These are phyloP conservation scores for Onygena corvina DNA, from an alignment of 2,329 filamentous ascomycete species.

Conservation along the genomic window DNA sequence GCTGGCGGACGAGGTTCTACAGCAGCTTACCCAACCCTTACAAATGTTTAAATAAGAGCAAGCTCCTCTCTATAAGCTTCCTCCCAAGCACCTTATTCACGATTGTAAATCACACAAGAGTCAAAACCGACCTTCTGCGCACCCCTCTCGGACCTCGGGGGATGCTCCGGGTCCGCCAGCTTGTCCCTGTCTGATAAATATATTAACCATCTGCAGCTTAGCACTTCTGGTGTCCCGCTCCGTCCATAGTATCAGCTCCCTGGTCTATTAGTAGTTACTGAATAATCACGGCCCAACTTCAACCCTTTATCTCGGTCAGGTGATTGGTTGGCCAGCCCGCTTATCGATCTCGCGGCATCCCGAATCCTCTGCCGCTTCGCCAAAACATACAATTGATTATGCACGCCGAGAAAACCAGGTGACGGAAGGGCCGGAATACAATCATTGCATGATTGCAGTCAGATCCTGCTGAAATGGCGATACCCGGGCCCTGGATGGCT, in stretches of 20 bases:
- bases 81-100: not conserved
- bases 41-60: not conserved
- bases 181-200: no score
- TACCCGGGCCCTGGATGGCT: not conserved
- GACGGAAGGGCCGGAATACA: no score
- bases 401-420: no score
- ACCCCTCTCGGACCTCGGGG: not conserved
- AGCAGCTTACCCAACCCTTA: slow-evolving; percentile 3
- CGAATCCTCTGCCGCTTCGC: no score
- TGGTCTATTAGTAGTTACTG: not conserved
- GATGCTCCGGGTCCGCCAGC: no score
- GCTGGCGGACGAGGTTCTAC: not conserved
- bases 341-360: no score
- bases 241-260: not conserved
- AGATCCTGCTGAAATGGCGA: not conserved
- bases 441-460: no score
- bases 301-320: not conserved
- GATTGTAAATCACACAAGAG: not conserved
- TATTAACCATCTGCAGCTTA: no score
- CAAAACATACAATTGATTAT: not conserved
- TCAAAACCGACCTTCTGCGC: not conserved
- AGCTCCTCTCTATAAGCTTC: not conserved
- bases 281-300: not conserved
- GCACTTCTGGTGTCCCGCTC: no score
- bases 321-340: no score